Evolutionary conservation across 2,329 filamentous ascomycete genomes (phyloP), one percentile per base, ranked within the genome.

Genomic region (Ilyonectria sp.): DNA sequence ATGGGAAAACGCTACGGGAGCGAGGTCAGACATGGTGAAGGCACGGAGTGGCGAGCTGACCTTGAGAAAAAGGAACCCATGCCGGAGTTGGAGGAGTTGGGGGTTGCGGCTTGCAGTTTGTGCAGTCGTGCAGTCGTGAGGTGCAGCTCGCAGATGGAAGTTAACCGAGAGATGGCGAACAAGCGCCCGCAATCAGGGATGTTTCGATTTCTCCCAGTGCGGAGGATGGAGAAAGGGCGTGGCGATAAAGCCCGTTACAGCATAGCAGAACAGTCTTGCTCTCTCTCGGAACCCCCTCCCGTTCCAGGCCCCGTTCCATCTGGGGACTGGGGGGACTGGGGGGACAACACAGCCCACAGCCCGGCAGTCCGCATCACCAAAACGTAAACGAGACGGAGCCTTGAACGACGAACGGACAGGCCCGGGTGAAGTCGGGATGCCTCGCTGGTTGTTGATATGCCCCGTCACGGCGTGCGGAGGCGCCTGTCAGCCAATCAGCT

Each of bases 371-470:
- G 63, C 71, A 74, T 71, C 59, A 60, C 61, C 63, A 67, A 65
- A 75, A 75, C 73, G 73, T 74, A 74, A 73, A 68, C 52, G 47
- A 68, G 67, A 75, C 73, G 71, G 73, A 74, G 71, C 63, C 67
- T 73, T 69, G 59, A 53, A 47, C 31, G 35, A 68, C 47, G 68
- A 69, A 74, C 68, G 70, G 72, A 60, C 23, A 46, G 49, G 17
- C 10, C 71, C 73, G 73, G 73, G 62, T 62, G 58, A 75, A 68
- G 44, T 74, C 73, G 73, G 73, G 64, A 75, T 35, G 35, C 43
- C 21, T 57, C 50, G 40, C 66, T 58, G 57, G 64, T 23, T 23
- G 57, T 26, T 56, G 50, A 46, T 43, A 56, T 31, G 46, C 40
- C 37, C 40, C 17, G 62, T 55, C 58, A 53, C 49, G 15, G 59